Percentiles rank a stretch among this genome's conserved stretches.
phyloP scores from a whole-genome alignment of 1,284 basidiomycete species.

The Microstroma glucosiphilum region DNA sequence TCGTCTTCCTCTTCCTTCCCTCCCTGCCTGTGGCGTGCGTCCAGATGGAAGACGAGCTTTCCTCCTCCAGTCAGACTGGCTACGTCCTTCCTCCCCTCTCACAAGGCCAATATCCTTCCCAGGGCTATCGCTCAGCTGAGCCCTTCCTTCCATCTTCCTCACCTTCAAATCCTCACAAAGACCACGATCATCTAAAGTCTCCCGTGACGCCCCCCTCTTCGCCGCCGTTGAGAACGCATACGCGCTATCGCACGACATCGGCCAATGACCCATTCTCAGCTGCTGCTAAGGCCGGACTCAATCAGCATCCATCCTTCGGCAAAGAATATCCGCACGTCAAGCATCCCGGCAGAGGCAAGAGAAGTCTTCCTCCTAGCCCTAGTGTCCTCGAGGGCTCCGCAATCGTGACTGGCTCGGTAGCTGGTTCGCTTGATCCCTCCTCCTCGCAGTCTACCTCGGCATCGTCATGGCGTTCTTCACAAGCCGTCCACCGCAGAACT shows the following conservation, averaged over 20 bases:
- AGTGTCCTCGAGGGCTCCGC: background rate
- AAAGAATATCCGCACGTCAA: conserved; percentile 11
- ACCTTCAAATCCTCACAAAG: background rate
- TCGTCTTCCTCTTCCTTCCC: too few relatives aligned
- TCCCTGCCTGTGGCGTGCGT: too few relatives aligned
- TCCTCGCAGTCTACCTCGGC: background rate
- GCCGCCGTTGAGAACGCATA: background rate
- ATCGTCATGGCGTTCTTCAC: background rate
- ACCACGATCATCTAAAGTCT: background rate
- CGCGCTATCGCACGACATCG: conserved; percentile 3
- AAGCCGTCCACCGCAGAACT: background rate
- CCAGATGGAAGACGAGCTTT: too few relatives aligned
- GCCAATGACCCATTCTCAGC: conserved; percentile 11
- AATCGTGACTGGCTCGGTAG: background rate
- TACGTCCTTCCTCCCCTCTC: too few relatives aligned
- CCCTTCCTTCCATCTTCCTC: background rate
- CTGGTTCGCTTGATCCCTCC: background rate
- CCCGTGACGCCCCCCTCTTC: conserved; percentile 4
- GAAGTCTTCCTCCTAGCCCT: conserved; percentile 1
- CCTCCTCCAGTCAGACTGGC: too few relatives aligned
- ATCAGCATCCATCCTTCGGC: conserved; percentile 11
- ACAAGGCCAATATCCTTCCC: background rate
- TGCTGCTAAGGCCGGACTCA: conserved; percentile 9
- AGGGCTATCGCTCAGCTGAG: background rate
- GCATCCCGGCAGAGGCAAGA: conserved; percentile 1